Percentiles rank a stretch among this genome's conserved stretches.
Evolutionary conservation across 2,329 filamentous ascomycete genomes (phyloP).

Genomic region (Fusarium tupiense): DNA sequence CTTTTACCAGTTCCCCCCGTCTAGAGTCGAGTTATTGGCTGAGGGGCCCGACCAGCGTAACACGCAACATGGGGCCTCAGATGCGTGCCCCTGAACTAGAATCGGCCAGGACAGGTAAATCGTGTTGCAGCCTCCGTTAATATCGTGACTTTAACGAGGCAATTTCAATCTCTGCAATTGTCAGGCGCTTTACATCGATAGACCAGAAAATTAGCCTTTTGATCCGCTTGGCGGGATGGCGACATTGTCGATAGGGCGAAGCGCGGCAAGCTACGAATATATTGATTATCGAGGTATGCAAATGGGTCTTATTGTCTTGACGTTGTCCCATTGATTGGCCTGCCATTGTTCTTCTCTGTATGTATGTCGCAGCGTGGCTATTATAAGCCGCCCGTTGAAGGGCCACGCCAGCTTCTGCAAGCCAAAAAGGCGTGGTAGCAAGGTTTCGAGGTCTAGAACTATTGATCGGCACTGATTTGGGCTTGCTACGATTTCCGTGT

Average conservation of each 20-base stretch:
- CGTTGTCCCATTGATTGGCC: neutral
- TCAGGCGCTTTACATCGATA: conserved; percentile 29
- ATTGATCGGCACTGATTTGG: conserved; percentile 28
- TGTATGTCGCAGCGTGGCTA: neutral
- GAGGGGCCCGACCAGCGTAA: conserved; percentile 18
- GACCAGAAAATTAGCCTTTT: conserved; percentile 29
- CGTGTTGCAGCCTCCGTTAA: neutral
- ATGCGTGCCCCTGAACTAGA: conserved; percentile 38
- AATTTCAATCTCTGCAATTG: conserved; percentile 24
- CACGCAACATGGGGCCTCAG: conserved; percentile 30
- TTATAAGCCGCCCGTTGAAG: neutral
- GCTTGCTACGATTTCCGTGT: conserved; percentile 5
- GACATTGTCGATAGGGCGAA: conserved; percentile 35
- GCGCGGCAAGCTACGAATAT: conserved; percentile 26
- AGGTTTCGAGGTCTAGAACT: conserved; percentile 30
- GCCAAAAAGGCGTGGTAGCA: neutral
- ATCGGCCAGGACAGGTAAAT: conserved; percentile 1
- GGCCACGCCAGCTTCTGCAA: conserved; percentile 14
- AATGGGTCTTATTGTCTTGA: conserved; percentile 12
- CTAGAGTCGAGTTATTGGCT: conserved; percentile 3
- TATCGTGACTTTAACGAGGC: conserved; percentile 14
- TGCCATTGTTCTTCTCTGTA: conserved; percentile 3
- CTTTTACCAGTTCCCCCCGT: neutral
- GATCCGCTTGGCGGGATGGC: conserved; percentile 31
- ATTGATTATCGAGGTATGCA: neutral